Base-by-base conservation (phyloP, 192 early-diverging fungal species). In the Coemansia sp. region DNA sequence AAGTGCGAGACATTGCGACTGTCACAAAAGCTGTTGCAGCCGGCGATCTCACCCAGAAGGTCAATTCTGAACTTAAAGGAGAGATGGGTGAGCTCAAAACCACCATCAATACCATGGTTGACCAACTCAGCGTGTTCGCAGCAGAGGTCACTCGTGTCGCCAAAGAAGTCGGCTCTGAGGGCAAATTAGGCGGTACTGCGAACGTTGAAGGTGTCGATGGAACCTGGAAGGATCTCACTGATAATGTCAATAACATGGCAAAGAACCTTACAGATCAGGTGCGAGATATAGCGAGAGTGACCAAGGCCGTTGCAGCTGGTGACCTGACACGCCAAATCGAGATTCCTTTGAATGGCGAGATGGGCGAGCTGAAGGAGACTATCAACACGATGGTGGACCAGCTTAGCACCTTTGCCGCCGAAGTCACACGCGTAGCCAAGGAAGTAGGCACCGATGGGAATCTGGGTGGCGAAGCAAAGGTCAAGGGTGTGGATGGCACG, bases 351-450 rank as follows among this genome's bases (percentile, higher is more conserved):
- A 64, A 84, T 48, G 86, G 86, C 12, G 86, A 87, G 68, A 85
- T 87, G 72, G 52, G 64, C 7, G 82, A 84, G 26, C 64, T 87
- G 16, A 87, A 87, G 53, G 39, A 68, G 9, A 85, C 70, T 1
- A 82, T 87, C 58, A 87, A 86, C 51, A 67, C 71, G n/a, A 86
- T 90, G 85, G 89, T 90, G 16, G 87, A 86, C 33, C 89, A 87
- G 64, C 68, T 90, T 4, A 74, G 78, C 20, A 83, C 76, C 2
- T 90, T 90, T 68, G 83, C 89, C 0, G 68, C 78, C 16, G 85
- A 89, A 71, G 83, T 90, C 18, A 88, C 85, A 28, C 77, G 86
- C 45, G 87, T 91, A 7, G 87, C 88, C 49, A 82, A 85, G 3
- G 85, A 89, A 56, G 84, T 86, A 7, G 87, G 86, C 21, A 85